Conservation (phyloP, 73 alveolate species). For the Diophrys sp. region DNA sequence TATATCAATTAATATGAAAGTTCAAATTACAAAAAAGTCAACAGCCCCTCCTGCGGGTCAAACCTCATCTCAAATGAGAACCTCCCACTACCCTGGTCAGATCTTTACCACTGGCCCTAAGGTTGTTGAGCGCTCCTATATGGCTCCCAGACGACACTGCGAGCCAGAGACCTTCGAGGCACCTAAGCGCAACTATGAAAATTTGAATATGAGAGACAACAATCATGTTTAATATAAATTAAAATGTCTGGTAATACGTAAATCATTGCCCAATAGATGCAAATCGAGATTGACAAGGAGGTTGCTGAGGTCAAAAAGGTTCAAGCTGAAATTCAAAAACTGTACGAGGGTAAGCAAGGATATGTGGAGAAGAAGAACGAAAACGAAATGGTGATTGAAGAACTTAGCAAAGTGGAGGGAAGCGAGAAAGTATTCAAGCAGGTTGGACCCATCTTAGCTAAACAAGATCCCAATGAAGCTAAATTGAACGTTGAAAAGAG, state of each 20-base stretch:
- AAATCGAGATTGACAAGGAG: constrained; percentile 24
- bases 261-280: neutral
- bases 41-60: too few species aligned
- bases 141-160: too few species aligned
- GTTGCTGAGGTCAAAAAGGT: constrained; percentile 54
- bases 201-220: too few species aligned
- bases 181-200: too few species aligned
- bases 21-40: too few species aligned
- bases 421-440: constrained; percentile 71
- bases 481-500: constrained; percentile 76
- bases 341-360: constrained; percentile 31
- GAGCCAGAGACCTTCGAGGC: too few species aligned
- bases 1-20: too few species aligned
- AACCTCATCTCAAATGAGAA: too few species aligned
- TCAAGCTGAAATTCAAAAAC: constrained; percentile 37
- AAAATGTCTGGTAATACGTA: neutral
- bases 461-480: constrained; percentile 74
- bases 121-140: too few species aligned
- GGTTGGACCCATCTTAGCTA: constrained; percentile 83
- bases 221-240: too few species aligned
- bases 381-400: constrained; percentile 76
- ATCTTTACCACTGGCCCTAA: too few species aligned
- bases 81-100: too few species aligned
- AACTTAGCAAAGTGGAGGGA: constrained; percentile 50
- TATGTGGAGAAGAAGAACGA: constrained; percentile 67